Conservation (phyloP, 805 yeast species). For the Hanseniaspora valbyensis region DNA sequence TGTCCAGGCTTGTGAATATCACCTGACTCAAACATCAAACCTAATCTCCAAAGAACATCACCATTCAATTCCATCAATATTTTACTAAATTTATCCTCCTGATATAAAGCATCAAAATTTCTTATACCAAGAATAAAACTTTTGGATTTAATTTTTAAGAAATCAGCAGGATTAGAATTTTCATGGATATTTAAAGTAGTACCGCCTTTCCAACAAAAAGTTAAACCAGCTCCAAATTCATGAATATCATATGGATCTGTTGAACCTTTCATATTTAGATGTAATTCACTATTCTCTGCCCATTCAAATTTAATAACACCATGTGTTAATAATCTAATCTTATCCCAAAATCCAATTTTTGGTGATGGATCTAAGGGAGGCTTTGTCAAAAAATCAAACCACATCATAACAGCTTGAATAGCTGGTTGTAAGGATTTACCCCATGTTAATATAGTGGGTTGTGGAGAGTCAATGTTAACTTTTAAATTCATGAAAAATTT, state of each 20-base stretch:
- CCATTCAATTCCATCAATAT: constrained; percentile 53
- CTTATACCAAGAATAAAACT: constrained; percentile 50
- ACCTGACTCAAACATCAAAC: constrained; percentile 62
- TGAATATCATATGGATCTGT: constrained; percentile 46
- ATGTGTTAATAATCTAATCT: constrained; percentile 44
- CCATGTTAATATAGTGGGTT: constrained; percentile 50
- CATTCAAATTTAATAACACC: constrained; percentile 42
- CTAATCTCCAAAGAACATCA: constrained; percentile 65
- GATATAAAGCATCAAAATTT: constrained; percentile 23
- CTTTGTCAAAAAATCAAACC: constrained; percentile 56
- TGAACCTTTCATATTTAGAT: constrained; percentile 53
- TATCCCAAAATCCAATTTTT: constrained; percentile 65
- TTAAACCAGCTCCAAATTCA: constrained; percentile 53
- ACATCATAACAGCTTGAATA: constrained; percentile 47
- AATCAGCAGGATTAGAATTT: constrained; percentile 38
- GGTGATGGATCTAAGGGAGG: constrained; percentile 58
- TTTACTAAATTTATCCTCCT: constrained; percentile 30
- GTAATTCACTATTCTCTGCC: constrained; percentile 38
- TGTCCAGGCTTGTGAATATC: constrained; percentile 29
- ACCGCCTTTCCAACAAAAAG: constrained; percentile 52
- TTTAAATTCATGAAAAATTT: constrained; percentile 43
- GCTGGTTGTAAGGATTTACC: constrained; percentile 54
- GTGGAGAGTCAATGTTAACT: constrained; percentile 35
- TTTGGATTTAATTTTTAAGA: constrained; percentile 44
- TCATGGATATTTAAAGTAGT: constrained; percentile 42